A percentile compares a stretch with the other conserved stretches of the same genome.
Evolutionary conservation across 495 filamentous ascomycete species (phyloP).

Genomic region (Hypoxylon rickii): DNA sequence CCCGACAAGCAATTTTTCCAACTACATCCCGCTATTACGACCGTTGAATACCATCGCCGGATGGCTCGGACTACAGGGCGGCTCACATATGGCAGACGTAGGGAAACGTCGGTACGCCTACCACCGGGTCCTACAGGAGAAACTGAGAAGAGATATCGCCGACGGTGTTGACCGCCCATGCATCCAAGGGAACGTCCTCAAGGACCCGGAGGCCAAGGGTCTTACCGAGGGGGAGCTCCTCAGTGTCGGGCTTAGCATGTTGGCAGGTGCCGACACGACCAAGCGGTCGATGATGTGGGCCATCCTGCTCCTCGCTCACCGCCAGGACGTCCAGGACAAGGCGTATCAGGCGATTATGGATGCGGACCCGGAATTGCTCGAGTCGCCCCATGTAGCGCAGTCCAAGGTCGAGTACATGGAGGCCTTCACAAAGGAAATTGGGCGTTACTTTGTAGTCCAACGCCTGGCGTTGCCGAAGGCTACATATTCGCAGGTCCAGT

Average conservation of each 20-base stretch:
- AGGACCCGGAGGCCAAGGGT: constrained; percentile 63
- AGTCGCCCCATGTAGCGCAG: constrained; percentile 68
- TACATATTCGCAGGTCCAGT: constrained; percentile 66
- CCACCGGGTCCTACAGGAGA: constrained; percentile 61
- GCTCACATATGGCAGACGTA: constrained; percentile 59
- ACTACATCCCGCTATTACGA: constrained; percentile 68
- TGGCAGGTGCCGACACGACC: constrained; percentile 39
- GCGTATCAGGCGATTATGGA: constrained; percentile 67
- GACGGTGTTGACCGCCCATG: constrained; percentile 70
- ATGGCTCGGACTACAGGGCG: constrained; percentile 21
- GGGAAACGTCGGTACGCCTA: constrained; percentile 60
- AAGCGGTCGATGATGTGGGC: constrained; percentile 55
- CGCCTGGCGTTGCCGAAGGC: constrained; percentile 72
- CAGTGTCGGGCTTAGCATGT: constrained; percentile 76
- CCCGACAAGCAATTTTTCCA: constrained; percentile 73
- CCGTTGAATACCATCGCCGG: constrained; percentile 49
- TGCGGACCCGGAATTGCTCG: constrained; percentile 66
- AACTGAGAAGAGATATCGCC: constrained; percentile 63
- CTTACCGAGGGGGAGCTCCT: constrained; percentile 65
- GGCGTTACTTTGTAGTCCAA: constrained; percentile 75
- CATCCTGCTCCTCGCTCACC: constrained; percentile 68
- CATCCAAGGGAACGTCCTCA: constrained; percentile 71
- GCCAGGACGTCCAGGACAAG: constrained; percentile 68
- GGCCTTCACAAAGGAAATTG: constrained; percentile 69
- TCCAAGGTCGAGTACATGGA: constrained; percentile 74